Evolutionary conservation across 1,139 yeast species (phyloP), one percentile per base, ranked within the genome.

Genomic region (Candida gigantensis): DNA sequence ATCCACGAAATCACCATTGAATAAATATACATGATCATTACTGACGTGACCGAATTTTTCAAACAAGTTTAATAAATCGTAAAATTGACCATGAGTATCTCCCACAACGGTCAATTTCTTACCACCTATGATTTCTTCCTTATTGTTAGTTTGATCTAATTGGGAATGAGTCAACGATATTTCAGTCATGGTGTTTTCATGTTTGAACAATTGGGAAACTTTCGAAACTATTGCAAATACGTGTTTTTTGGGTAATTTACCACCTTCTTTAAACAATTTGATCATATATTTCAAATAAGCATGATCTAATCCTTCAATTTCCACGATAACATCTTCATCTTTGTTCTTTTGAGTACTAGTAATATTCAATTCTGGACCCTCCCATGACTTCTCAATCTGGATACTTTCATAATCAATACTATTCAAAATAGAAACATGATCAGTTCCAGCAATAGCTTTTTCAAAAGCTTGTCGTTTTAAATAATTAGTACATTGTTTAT

Each of bases 1-100:
- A 57, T 92, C 99, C 4, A 92, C 98, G 63, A 92, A 92, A 63
- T 94, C 98, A 33, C 99, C 98, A 55, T 92, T 92, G 68, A 92
- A 90, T 39, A 92, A 65, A 57, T 86, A 92, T 12, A 81, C 73
- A 59, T 90, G 97, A n/a, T 72, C 69, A 1, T 70, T 60, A 3
- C 82, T 77, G 15, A 80, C 83, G 42, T 65, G 60, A 6, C 98
- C 98, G 53, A 81, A 89, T 32, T 60, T 71, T 30, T 73, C 59
- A 59, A 92, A 92, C 36, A 92, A 73, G 57, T 90, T 84, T 53
- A 90, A 65, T 34, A 92, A 79, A 57, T 92, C 98, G 54, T 77
- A 92, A 56, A 85, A 89, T 60, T 92, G 98, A 25, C 99, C 99
- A 57, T 92, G 99, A 0, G 97, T 92, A 57, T 92, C 99, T 46